Evolutionary conservation across 768 basidiomycete genomes (phyloP).

Genomic region (Xanthoconium stramineum): DNA sequence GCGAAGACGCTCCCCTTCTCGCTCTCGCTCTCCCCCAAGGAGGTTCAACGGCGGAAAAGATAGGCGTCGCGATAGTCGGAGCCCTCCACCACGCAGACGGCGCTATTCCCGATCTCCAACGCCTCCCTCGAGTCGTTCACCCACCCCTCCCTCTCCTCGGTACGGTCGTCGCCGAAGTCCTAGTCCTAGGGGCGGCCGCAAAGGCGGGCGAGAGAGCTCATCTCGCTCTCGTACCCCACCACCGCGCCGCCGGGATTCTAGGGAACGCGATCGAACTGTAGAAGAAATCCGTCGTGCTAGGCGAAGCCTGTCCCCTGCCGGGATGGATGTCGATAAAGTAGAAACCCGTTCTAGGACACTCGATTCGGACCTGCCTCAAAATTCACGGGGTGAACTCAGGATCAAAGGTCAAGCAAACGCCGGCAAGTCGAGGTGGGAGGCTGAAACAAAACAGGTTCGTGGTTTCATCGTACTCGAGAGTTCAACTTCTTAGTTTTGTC

Average conservation of each 20-base stretch:
- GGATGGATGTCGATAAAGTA: constrained; percentile 23
- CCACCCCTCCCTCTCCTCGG: constrained; percentile 28
- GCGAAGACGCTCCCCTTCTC: constrained; percentile 34
- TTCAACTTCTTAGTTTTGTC: constrained; percentile 7
- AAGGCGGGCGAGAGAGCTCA: constrained; percentile 24
- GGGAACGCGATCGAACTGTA: constrained; percentile 20
- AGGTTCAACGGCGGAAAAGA: constrained; percentile 16
- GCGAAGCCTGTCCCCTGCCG: constrained; percentile 25
- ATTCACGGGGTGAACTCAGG: constrained; percentile 52
- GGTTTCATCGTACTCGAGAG: constrained; percentile 2
- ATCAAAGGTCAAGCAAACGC: constrained; percentile 71
- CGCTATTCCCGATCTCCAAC: constrained; percentile 48
- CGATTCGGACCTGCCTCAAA: constrained; percentile 31
- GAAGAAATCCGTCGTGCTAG: constrained; percentile 21
- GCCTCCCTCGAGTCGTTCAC: constrained; percentile 44
- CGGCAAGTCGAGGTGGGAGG: constrained; percentile 55
- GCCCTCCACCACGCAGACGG: constrained; percentile 37
- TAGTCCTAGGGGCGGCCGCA: constrained; percentile 33
- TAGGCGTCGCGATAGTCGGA: constrained; percentile 29
- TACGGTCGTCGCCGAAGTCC: constrained; percentile 46
- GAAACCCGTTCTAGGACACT: constrained; percentile 23
- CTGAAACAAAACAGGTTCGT: constrained; percentile 32
- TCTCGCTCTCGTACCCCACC: constrained; percentile 38
- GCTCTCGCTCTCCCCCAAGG: constrained; percentile 31
- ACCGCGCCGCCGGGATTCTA: constrained; percentile 32